Evolutionary conservation across 2,329 filamentous ascomycete genomes (phyloP).

Genomic region (Furcasterigmium sp.): DNA sequence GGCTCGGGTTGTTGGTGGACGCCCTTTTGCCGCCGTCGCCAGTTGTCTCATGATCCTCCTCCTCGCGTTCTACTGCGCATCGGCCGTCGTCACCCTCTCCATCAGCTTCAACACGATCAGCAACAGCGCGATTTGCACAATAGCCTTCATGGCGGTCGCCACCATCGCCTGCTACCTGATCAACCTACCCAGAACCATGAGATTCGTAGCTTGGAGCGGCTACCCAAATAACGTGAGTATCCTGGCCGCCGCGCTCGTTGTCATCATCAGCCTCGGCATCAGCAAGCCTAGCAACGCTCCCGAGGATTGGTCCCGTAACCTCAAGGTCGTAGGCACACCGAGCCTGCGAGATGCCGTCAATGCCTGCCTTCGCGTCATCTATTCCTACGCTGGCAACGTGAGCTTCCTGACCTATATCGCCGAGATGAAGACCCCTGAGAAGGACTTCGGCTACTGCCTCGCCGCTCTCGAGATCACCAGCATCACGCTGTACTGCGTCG

Average conservation of each 20-base stretch:
- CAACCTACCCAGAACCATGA: constrained; percentile 64
- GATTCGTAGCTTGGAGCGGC: constrained; percentile 22
- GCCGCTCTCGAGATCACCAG: constrained; percentile 23
- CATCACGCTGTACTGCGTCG: constrained; percentile 23
- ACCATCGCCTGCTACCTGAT: constrained; percentile 57
- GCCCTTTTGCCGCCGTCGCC: not conserved
- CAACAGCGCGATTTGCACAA: constrained; percentile 56
- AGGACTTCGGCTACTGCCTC: constrained; percentile 23
- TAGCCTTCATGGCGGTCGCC: constrained; percentile 61
- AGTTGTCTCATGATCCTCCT: constrained; percentile 56
- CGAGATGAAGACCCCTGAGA: constrained; percentile 24
- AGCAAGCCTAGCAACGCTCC: constrained; percentile 9
- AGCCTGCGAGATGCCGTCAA: constrained; percentile 24
- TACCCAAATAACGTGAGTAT: constrained; percentile 27
- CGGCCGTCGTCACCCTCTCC: constrained; percentile 61
- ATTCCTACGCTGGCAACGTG: constrained; percentile 30
- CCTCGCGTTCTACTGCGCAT: constrained; percentile 65
- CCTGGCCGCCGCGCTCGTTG: constrained; percentile 26
- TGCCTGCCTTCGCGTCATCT: constrained; percentile 27
- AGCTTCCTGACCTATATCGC: constrained; percentile 28
- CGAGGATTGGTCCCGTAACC: not conserved
- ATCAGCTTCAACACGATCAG: constrained; percentile 66
- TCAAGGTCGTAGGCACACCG: constrained; percentile 1
- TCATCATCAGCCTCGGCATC: constrained; percentile 28
- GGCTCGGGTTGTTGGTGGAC: not conserved